Conservation (phyloP, 352 stramenopile species). For the Achlya hypogyna region DNA sequence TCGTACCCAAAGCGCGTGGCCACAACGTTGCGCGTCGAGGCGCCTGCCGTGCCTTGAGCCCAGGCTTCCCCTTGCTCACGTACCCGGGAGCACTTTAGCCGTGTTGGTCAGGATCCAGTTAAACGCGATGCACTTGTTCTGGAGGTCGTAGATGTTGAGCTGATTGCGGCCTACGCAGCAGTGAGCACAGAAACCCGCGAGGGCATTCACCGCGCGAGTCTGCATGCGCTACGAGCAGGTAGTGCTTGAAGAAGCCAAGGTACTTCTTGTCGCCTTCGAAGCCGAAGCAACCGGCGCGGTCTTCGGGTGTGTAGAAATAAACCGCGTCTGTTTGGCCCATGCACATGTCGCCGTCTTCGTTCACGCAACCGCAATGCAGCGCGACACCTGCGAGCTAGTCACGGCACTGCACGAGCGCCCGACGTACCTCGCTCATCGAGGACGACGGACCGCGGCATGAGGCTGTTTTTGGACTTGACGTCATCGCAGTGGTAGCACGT, state of each 20-base stretch:
- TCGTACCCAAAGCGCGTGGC: slow-evolving; percentile 72
- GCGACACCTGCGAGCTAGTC: slow-evolving; percentile 47
- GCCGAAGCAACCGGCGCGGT: slow-evolving; percentile 78
- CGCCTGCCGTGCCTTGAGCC: background rate
- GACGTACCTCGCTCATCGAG: slow-evolving; percentile 55
- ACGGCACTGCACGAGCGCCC: no score
- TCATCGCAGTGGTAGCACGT: slow-evolving; percentile 84
- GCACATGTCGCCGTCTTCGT: slow-evolving; percentile 75
- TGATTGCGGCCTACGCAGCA: slow-evolving; percentile 45
- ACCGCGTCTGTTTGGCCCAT: slow-evolving; percentile 78
- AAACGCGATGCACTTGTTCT: slow-evolving; percentile 90
- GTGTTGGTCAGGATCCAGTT: slow-evolving; percentile 81
- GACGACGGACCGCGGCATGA: slow-evolving; percentile 49
- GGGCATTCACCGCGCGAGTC: slow-evolving; percentile 35
- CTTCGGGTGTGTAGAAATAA: slow-evolving; percentile 86
- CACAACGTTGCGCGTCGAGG: slow-evolving; percentile 8
- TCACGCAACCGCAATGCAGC: slow-evolving; percentile 71
- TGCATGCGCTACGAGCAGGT: slow-evolving; percentile 72
- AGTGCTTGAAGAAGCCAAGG: slow-evolving; percentile 83
- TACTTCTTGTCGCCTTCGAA: slow-evolving; percentile 86
- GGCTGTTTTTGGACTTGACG: slow-evolving; percentile 3
- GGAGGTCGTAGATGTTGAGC: slow-evolving; percentile 86
- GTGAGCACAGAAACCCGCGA: background rate
- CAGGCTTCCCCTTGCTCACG: background rate
- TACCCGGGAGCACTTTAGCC: slow-evolving; percentile 15